These are phyloP conservation scores for Hypholoma sublateritium DNA, from an alignment of 768 basidiomycete genomes.

Conservation along the genomic window DNA sequence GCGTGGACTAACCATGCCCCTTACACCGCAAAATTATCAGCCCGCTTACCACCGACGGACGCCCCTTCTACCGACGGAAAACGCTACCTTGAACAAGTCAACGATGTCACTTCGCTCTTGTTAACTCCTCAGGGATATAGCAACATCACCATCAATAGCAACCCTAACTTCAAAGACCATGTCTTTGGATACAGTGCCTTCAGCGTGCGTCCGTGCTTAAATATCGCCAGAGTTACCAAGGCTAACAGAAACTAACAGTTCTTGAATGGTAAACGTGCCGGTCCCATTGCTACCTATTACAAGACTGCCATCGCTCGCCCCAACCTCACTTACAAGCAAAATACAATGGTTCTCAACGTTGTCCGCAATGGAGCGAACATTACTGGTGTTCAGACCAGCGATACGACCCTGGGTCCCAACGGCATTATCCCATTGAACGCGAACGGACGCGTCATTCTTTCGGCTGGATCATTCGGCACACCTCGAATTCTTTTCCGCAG, in stretches of 20 bases:
- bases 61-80: slow-evolving; percentile 59
- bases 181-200: slow-evolving; percentile 55
- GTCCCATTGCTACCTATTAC: slow-evolving; percentile 61
- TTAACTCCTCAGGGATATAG: slow-evolving; percentile 49
- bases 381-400: slow-evolving; percentile 61
- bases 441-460: slow-evolving; percentile 60
- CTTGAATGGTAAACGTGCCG: slow-evolving; percentile 46
- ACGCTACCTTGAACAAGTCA: slow-evolving; percentile 54
- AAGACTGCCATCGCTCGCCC: slow-evolving; percentile 51
- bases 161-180: slow-evolving; percentile 57
- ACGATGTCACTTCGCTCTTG: slow-evolving; percentile 41
- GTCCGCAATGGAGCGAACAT: slow-evolving; percentile 56
- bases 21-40: slow-evolving; percentile 47
- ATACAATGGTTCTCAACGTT: slow-evolving; percentile 49
- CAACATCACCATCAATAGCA: slow-evolving; percentile 54
- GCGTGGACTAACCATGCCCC: slow-evolving; percentile 53
- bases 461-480: slow-evolving; percentile 56
- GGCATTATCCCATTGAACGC: slow-evolving; percentile 54
- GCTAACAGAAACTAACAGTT: slow-evolving; percentile 26
- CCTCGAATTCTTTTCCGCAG: slow-evolving; percentile 58
- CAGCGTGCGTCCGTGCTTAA: slow-evolving; percentile 27
- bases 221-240: neutral
- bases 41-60: slow-evolving; percentile 57
- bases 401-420: slow-evolving; percentile 53
- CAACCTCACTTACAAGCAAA: slow-evolving; percentile 51